Conservation (phyloP, 306 rosid genomes). For the Ochetophila trinervis region DNA sequence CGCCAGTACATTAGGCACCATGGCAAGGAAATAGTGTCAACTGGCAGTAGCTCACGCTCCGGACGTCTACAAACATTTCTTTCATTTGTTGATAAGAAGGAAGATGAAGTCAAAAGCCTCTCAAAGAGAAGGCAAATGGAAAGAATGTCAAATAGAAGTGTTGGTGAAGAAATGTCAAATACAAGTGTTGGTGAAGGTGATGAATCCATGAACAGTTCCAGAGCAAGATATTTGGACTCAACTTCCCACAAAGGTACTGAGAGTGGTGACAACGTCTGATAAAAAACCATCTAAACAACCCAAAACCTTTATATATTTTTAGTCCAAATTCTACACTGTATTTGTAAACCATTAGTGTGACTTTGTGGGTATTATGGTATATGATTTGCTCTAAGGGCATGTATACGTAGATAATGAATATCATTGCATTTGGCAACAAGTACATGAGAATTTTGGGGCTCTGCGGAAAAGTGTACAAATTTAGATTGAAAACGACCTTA, state of each 20-base stretch:
- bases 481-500: no score
- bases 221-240: background rate
- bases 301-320: background rate
- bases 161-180: constrained; percentile 35
- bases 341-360: no score
- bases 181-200: constrained; percentile 33
- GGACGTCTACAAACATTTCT: constrained; percentile 53
- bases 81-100: constrained; percentile 69
- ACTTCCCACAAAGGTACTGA: background rate
- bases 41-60: constrained; percentile 29
- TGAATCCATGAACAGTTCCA: constrained; percentile 26
- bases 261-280: background rate
- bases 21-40: constrained; percentile 24
- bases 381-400: no score
- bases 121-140: constrained; percentile 62
- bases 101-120: constrained; percentile 43
- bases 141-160: constrained; percentile 41
- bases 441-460: no score
- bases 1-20: constrained; percentile 57
- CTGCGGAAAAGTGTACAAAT: no score
- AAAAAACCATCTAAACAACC: background rate
- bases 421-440: no score
- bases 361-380: no score
- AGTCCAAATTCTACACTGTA: background rate
- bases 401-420: no score